phyloP scores from a whole-genome alignment of 805 yeast species.

The Metschnikowia borealis region DNA sequence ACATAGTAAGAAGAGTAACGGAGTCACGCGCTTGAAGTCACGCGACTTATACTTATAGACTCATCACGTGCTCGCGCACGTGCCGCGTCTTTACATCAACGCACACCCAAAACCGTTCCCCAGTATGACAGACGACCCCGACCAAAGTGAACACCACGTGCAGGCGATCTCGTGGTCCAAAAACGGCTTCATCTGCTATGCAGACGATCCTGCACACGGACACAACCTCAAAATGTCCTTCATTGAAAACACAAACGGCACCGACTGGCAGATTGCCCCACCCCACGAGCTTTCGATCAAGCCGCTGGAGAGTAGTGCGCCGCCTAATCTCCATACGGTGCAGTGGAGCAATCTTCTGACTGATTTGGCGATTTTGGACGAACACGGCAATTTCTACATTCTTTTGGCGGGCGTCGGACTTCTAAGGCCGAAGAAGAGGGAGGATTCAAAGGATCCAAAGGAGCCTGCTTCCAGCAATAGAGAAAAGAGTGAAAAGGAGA shows the following conservation, averaged over 20 bases:
- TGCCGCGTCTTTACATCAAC: not conserved
- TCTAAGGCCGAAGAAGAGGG: constrained; percentile 12
- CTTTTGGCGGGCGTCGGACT: constrained; percentile 41
- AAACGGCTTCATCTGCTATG: constrained; percentile 78
- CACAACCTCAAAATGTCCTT: constrained; percentile 55
- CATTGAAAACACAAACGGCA: constrained; percentile 71
- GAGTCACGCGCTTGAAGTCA: too few relatives aligned
- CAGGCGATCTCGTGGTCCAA: constrained; percentile 66
- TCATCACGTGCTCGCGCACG: not conserved
- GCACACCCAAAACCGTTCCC: not conserved
- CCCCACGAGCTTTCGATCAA: constrained; percentile 39
- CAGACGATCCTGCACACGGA: constrained; percentile 31
- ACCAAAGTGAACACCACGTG: not conserved
- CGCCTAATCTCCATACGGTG: constrained; percentile 42
- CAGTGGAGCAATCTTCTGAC: constrained; percentile 78
- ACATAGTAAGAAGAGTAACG: too few relatives aligned
- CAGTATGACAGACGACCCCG: not conserved
- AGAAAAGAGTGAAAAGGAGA: not conserved
- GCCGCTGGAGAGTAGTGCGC: constrained; percentile 21
- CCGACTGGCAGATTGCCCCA: constrained; percentile 70
- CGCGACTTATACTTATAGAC: too few relatives aligned
- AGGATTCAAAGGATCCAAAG: not conserved
- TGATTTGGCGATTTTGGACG: constrained; percentile 78
- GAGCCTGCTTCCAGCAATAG: not conserved
- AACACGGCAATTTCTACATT: constrained; percentile 53